Evolutionary conservation across 2,329 filamentous ascomycete species (phyloP), one percentile per base, ranked within the genome.

Genomic region (Cercospora zeae-maydis): DNA sequence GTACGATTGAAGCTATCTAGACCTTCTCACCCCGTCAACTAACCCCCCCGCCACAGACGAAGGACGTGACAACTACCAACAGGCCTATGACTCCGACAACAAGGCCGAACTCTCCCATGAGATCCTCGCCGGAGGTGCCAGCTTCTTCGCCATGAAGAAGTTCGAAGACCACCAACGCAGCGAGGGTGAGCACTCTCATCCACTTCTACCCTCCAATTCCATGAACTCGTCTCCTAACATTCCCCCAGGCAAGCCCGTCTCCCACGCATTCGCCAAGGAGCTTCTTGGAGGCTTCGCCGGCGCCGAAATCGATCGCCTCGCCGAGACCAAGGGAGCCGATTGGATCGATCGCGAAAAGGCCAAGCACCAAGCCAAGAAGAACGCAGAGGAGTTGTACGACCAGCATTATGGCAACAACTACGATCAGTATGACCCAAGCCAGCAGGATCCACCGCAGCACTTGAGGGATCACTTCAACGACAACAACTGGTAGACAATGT

Each of bases 71-170:
- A 77, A 81, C 68, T 84, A 86, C 78, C 72, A 82, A 65, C 75
- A 83, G 75, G 82, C 85, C 69, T 84, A 86, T 75, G 73, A 76
- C 61, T 73, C 76, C 45, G 72, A 81, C 63, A 68, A 75, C 59
- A 82, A 90, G 78, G 81, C 83, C 70, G 84, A 84, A 73, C 79
- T 90, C 73, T 84, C 84, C 69, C 90, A 93, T 78, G 90, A 95
- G 80, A 74, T 91, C 53, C 75, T 93, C 61, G 90, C 87, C 67
- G 89, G 89, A 66, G 91, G 86, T 62, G 90, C 90, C 62, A 86
- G 88, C 66, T 93, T 93, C 74, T 88, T 86, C 67, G 91, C 87
- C 71, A 89, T 93, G 84, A 92, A 92, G 82, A 80, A 87, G 21
- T 93, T 87, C 72, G 90, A 93, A 78, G 87, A 92, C 76, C 81